A percentile compares a stretch with the other conserved stretches of the same genome.
These are phyloP conservation scores for Coffea eugenioides DNA, from an alignment of 257 asterid species.

Conservation along the genomic window DNA sequence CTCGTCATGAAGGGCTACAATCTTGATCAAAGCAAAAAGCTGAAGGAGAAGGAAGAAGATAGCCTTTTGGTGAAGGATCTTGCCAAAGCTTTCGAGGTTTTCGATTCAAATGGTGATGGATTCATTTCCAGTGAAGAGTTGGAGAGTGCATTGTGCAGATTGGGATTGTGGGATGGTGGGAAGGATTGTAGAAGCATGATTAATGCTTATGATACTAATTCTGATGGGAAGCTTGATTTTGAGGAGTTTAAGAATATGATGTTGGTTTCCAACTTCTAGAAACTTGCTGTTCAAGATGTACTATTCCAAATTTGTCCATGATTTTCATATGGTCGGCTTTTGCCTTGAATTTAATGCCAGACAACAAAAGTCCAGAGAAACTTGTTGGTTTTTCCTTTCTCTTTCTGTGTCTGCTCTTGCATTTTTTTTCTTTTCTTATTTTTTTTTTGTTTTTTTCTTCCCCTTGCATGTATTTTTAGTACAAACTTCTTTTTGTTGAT, in stretches of 20 bases:
- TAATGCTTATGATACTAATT: constrained; percentile 47
- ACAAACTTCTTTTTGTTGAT: too few relatives aligned
- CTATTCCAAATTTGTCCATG: too few relatives aligned
- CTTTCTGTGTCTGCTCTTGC: too few relatives aligned
- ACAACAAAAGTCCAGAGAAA: too few relatives aligned
- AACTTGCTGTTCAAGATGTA: too few relatives aligned
- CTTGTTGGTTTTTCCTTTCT: too few relatives aligned
- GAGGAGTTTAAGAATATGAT: constrained; percentile 75
- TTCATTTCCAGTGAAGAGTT: constrained; percentile 58
- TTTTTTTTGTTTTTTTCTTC: too few relatives aligned
- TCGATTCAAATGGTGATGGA: constrained; percentile 59
- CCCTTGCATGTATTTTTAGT: too few relatives aligned
- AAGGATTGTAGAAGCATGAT: constrained; percentile 58
- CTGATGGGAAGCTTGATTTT: constrained; percentile 68
- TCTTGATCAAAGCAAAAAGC: background rate
- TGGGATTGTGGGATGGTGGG: constrained; percentile 47
- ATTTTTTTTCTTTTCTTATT: too few relatives aligned
- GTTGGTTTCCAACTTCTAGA: constrained; percentile 18
- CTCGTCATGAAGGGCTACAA: constrained; percentile 25
- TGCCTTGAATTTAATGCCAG: too few relatives aligned
- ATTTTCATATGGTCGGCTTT: too few relatives aligned
- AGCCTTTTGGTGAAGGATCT: constrained; percentile 39
- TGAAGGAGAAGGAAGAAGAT: constrained; percentile 1
- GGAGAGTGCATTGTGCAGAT: constrained; percentile 41
- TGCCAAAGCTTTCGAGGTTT: constrained; percentile 46